Conservation (phyloP, 2,329 filamentous ascomycete genomes). For the Lojkania enalia region DNA sequence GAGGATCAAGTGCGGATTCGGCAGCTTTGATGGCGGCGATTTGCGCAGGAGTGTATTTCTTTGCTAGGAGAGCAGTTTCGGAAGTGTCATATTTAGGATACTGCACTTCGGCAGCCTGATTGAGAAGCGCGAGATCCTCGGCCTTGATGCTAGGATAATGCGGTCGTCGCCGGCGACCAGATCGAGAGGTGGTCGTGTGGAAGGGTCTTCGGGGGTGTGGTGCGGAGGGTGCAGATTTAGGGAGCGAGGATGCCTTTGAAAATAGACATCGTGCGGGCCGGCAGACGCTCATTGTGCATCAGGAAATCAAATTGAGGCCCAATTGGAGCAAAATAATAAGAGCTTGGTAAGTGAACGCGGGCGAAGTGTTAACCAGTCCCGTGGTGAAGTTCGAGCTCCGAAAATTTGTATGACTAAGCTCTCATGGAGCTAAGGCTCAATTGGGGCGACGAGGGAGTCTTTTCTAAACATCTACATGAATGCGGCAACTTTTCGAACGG, state of each 20-base stretch:
- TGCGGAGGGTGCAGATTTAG: constrained; percentile 27
- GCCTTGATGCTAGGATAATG: constrained; percentile 52
- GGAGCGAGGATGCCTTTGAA: constrained; percentile 29
- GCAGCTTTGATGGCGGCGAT: constrained; percentile 79
- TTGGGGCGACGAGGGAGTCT: constrained; percentile 13
- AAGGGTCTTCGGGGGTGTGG: constrained; percentile 45
- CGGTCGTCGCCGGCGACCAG: constrained; percentile 43
- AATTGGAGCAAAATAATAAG: constrained; percentile 7
- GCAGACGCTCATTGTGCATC: constrained; percentile 47
- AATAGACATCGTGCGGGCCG: constrained; percentile 49
- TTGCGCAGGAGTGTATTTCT: constrained; percentile 79
- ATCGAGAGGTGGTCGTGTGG: constrained; percentile 42
- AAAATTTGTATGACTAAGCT: constrained; percentile 8
- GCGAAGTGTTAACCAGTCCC: neutral
- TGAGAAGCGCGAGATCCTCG: constrained; percentile 42
- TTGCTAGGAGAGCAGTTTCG: constrained; percentile 52
- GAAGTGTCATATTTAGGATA: constrained; percentile 67
- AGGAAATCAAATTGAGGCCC: constrained; percentile 28
- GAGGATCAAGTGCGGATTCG: constrained; percentile 72
- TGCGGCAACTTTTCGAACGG: constrained; percentile 10
- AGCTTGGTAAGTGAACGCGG: constrained; percentile 1
- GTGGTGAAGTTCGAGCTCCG: constrained; percentile 5
- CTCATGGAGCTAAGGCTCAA: neutral
- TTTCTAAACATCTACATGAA: constrained; percentile 25
- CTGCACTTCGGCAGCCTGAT: constrained; percentile 30